A percentile compares a stretch with the other conserved stretches of the same genome.
phyloP scores from a whole-genome alignment of 306 rosid species.

The Abrus pulchellus region DNA sequence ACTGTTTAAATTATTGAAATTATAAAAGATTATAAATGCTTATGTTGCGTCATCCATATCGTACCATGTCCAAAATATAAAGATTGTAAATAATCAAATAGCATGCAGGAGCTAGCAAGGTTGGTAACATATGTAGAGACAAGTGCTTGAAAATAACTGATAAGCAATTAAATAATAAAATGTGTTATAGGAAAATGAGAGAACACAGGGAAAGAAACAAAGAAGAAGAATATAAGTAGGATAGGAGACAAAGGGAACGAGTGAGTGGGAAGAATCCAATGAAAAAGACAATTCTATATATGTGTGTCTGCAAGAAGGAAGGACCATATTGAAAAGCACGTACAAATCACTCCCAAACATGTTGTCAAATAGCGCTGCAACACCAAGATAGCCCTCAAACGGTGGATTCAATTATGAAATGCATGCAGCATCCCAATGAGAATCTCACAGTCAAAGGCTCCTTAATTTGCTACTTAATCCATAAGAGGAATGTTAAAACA shows the following conservation, averaged over 20 bases:
- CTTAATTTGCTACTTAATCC: too few relatives aligned
- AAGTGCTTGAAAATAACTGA: not conserved
- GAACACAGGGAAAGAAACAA: constrained; percentile 26
- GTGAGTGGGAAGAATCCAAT: constrained; percentile 46
- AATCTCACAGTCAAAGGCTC: not conserved
- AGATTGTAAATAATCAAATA: not conserved
- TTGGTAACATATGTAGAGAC: too few relatives aligned
- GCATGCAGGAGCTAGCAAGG: too few relatives aligned
- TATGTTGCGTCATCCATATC: constrained; percentile 11
- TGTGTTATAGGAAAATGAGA: not conserved
- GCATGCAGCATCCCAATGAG: constrained; percentile 40
- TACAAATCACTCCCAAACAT: not conserved
- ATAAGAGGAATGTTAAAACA: too few relatives aligned
- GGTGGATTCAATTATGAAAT: constrained; percentile 48
- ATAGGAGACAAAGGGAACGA: constrained; percentile 24
- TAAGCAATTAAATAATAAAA: not conserved
- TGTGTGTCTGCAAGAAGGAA: not conserved
- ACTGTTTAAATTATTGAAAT: not conserved
- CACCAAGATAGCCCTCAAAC: constrained; percentile 41
- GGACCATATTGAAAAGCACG: constrained; percentile 28
- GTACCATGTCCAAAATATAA: not conserved
- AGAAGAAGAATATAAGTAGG: constrained; percentile 37
- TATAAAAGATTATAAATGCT: not conserved
- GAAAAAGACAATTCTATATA: constrained; percentile 41
- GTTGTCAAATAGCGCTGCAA: not conserved